Conservation (phyloP, 768 basidiomycete genomes). For the Termitomyces sp. region DNA sequence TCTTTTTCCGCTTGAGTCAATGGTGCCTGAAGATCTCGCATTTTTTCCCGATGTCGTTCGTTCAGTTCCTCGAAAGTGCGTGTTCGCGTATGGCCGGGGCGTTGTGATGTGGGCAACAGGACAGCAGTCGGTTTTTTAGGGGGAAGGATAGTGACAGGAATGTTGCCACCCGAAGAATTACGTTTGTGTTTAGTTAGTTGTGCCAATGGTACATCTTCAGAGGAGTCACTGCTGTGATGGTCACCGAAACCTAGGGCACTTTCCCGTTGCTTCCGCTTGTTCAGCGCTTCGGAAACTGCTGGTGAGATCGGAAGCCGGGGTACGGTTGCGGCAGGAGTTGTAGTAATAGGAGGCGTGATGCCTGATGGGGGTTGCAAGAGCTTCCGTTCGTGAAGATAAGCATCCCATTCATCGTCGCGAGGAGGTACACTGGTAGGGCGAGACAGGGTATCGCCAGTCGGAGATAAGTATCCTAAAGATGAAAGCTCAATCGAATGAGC, state of each 20-base stretch:
- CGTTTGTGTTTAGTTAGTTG: constrained; percentile 22
- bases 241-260: constrained; percentile 49
- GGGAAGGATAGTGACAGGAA: constrained; percentile 42
- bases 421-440: constrained; percentile 72
- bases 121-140: constrained; percentile 35
- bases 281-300: constrained; percentile 72
- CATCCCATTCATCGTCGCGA: constrained; percentile 78
- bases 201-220: constrained; percentile 45
- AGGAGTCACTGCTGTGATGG: constrained; percentile 30
- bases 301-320: constrained; percentile 54
- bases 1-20: constrained; percentile 78
- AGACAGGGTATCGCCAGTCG: constrained; percentile 48
- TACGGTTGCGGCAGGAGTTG: constrained; percentile 38
- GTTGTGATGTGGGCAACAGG: constrained; percentile 43
- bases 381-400: constrained; percentile 80
- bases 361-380: constrained; percentile 81
- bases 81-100: constrained; percentile 44
- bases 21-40: constrained; percentile 77
- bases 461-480: constrained; percentile 34
- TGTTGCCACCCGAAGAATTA: constrained; percentile 23
- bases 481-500: constrained; percentile 72
- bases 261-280: constrained; percentile 66
- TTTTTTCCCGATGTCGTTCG: constrained; percentile 80
- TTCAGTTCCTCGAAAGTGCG: constrained; percentile 85
- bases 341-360: constrained; percentile 70